Conservation (phyloP, 768 basidiomycete species). For the Panellus pusillus region DNA sequence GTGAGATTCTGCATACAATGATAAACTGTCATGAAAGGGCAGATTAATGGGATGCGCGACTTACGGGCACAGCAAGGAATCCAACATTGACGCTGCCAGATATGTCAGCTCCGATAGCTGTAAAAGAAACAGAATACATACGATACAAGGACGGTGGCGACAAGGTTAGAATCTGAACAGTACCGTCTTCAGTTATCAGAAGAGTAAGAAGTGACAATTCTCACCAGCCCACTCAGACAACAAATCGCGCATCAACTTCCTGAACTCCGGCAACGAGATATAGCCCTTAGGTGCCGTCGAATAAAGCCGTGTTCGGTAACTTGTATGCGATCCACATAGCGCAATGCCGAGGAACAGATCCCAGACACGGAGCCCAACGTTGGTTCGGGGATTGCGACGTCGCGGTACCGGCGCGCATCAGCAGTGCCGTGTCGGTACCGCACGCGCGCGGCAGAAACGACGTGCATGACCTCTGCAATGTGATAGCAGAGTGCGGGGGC, state of each 20-base stretch:
- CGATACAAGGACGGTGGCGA: slow-evolving; percentile 15
- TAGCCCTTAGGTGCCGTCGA: slow-evolving; percentile 15
- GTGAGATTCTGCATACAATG: slow-evolving; percentile 14
- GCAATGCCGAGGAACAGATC: background rate
- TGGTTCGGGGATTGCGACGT: background rate
- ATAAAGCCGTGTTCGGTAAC: slow-evolving; percentile 6
- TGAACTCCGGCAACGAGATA: slow-evolving; percentile 21
- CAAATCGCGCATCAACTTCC: slow-evolving; percentile 19
- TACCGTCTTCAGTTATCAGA: no score
- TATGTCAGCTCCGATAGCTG: background rate
- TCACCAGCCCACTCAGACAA: slow-evolving; percentile 27
- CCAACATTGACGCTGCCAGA: slow-evolving; percentile 23
- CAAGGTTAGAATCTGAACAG: slow-evolving; percentile 6
- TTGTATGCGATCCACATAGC: background rate
- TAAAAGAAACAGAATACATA: background rate
- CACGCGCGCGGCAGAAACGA: background rate
- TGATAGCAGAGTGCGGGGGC: background rate
- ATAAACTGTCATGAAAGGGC: background rate
- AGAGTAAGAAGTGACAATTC: background rate
- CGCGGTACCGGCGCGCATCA: background rate
- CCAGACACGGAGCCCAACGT: background rate
- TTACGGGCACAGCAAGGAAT: slow-evolving; percentile 24
- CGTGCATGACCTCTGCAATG: background rate
- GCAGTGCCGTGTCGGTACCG: background rate
- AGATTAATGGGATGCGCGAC: background rate